phyloP scores from a whole-genome alignment of 108 stramenopile species.

The Nitzschia sp. region DNA sequence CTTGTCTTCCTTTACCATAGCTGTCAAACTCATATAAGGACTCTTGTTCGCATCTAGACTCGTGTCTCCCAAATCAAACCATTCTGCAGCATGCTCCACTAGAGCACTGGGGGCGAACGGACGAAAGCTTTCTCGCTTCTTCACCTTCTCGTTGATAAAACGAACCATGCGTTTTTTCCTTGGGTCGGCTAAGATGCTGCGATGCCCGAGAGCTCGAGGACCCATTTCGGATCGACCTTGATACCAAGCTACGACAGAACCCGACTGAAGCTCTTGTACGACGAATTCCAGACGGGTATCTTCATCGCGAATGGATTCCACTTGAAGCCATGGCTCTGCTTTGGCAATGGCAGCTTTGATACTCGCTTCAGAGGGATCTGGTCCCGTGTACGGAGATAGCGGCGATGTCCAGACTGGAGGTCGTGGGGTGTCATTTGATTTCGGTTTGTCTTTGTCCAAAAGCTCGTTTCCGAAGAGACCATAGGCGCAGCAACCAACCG shows the following conservation, averaged over 20 bases:
- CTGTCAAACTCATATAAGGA: slow-evolving; percentile 90
- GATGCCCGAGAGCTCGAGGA: slow-evolving; percentile 92
- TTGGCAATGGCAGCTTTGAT: slow-evolving; percentile 79
- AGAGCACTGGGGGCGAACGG: slow-evolving; percentile 94
- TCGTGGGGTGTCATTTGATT: neutral
- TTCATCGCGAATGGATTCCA: slow-evolving; percentile 58
- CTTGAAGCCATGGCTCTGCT: slow-evolving; percentile 74
- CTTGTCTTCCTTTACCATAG: slow-evolving; percentile 67
- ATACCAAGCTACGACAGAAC: slow-evolving; percentile 88
- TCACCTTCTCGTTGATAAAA: slow-evolving; percentile 88
- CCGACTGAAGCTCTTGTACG: slow-evolving; percentile 70
- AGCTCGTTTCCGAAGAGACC: slow-evolving; percentile 68
- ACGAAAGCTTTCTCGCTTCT: slow-evolving; percentile 90
- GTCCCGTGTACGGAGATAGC: slow-evolving; percentile 80
- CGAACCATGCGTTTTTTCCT: slow-evolving; percentile 77
- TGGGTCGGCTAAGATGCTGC: slow-evolving; percentile 93
- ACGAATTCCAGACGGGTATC: slow-evolving; percentile 52
- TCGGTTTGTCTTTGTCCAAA: neutral
- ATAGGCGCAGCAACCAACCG: slow-evolving; percentile 91
- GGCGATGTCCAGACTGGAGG: slow-evolving; percentile 63
- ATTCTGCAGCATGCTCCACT: slow-evolving; percentile 81
- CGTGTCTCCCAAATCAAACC: slow-evolving; percentile 71
- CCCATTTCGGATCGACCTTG: slow-evolving; percentile 90
- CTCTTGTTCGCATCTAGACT: slow-evolving; percentile 43
- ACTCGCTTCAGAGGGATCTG: slow-evolving; percentile 43